Evolutionary conservation across 371 early-diverging fungal genomes (phyloP), one percentile per base, ranked within the genome.

Genomic region (Smittium mucronatum): DNA sequence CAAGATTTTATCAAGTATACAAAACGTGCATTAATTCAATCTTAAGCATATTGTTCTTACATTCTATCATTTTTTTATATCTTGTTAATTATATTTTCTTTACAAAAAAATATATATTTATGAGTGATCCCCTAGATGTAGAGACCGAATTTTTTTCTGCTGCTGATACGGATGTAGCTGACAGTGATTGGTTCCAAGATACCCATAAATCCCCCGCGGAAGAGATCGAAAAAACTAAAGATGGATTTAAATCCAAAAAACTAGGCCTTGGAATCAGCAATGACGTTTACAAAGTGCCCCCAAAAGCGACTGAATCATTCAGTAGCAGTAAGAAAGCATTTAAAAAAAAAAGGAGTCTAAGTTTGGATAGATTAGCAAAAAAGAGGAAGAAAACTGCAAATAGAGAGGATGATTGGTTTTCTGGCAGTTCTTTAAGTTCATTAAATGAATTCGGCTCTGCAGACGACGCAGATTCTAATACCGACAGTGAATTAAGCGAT

Each of bases 101-200:
- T n/a, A n/a, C n/a, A n/a, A n/a, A n/a, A n/a, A n/a, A n/a, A n/a
- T n/a, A n/a, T n/a, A n/a, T n/a, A n/a, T n/a, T n/a, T 47, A 47
- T 47, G 47, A 47, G 47, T 21, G 47, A 47, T 21, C 5, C 21
- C 47, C 47, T 76, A 73, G 76, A 75, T 70, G 70, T 71, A 47
- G 47, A 47, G 21, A 47, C 47, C 47, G 47, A 47, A 11, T 47
- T 47, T n/a, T 75, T 73, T 47, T 77, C 78, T 28, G 78, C 75
- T 29, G 78, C 71, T 5, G 78, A 77, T 30, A 77, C 78, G 16
- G 75, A 76, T 11, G 34, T 75, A 34, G 78, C 78, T 21, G 78
- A 76, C 26, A 75, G 77, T 28, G 78, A 77, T 21, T 77, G 78
- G 78, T 36, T 75, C 58, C 59, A 59, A n/a, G 65, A 65, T 33